These are phyloP conservation scores for Marasmius sp. DNA, from an alignment of 1,284 basidiomycete genomes.

Conservation along the genomic window DNA sequence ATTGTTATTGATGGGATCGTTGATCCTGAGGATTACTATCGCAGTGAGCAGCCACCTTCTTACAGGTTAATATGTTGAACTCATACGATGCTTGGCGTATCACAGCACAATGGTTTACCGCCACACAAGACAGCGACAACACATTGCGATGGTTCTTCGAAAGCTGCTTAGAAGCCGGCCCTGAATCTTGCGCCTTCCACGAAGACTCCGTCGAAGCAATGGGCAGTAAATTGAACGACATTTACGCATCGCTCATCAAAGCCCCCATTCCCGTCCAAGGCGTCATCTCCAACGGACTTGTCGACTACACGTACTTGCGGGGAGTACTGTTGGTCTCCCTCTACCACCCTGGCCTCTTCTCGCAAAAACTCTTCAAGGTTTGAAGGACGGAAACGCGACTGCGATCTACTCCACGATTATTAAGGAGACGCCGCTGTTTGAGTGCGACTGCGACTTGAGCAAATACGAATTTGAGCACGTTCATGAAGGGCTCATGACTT, in stretches of 20 bases:
- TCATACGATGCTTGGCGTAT: too few species aligned
- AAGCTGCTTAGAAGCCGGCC: constrained; percentile 23
- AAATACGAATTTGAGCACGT: not conserved
- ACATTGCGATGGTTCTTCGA: constrained; percentile 24
- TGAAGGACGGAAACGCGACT: not conserved
- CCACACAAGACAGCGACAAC: constrained; percentile 24
- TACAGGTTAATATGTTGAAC: not conserved
- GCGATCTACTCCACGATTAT: not conserved
- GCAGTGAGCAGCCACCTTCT: not conserved
- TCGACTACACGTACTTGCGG: constrained; percentile 8
- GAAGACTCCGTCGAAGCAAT: constrained; percentile 22
- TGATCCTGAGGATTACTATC: constrained; percentile 14
- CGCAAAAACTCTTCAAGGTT: not conserved
- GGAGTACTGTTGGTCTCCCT: not conserved
- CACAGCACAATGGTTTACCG: constrained; percentile 17
- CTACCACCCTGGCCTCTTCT: not conserved
- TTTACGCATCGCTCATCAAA: constrained; percentile 17
- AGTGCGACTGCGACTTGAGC: not conserved
- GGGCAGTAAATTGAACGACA: constrained; percentile 20
- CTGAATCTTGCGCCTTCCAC: constrained; percentile 25
- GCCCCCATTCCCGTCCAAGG: constrained; percentile 21
- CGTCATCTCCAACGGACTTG: constrained; percentile 14
- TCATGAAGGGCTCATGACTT: not conserved
- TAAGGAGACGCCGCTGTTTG: constrained; percentile 8
- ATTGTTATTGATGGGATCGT: constrained; percentile 19